Conservation (phyloP, 1,284 basidiomycete genomes). For the Ustilago vetiveriae region DNA sequence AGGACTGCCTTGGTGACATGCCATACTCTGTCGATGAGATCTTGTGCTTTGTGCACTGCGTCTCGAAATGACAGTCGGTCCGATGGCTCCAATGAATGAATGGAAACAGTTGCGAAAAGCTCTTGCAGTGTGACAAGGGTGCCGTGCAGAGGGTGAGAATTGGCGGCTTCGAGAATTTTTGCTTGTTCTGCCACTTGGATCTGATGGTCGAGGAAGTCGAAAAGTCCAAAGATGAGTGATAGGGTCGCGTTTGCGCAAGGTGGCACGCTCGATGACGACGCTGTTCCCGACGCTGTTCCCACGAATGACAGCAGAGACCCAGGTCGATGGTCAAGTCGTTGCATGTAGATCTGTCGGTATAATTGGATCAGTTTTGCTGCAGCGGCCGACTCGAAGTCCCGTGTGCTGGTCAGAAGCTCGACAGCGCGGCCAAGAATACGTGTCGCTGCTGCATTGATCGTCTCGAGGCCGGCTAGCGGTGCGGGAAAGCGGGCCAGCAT, state of each 20-base stretch:
- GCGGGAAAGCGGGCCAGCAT: constrained; percentile 54
- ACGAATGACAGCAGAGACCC: constrained; percentile 25
- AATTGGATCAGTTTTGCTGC: constrained; percentile 51
- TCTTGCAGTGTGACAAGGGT: constrained; percentile 64
- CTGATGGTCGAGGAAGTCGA: constrained; percentile 52
- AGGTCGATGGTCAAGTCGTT: constrained; percentile 36
- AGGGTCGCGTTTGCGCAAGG: constrained; percentile 14
- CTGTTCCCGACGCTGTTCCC: neutral
- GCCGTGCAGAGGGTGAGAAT: constrained; percentile 63
- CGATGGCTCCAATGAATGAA: constrained; percentile 10
- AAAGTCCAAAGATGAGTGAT: constrained; percentile 58
- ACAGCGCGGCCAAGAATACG: constrained; percentile 41
- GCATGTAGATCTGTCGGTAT: constrained; percentile 52
- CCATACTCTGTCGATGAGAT: constrained; percentile 63
- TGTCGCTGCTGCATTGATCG: constrained; percentile 16
- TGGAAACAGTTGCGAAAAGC: constrained; percentile 48
- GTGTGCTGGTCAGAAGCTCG: constrained; percentile 45
- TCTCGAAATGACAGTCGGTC: constrained; percentile 25
- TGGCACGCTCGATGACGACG: too few species aligned
- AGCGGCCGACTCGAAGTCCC: constrained; percentile 56
- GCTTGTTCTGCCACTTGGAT: constrained; percentile 49
- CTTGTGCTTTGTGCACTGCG: constrained; percentile 50
- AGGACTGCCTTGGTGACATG: constrained; percentile 61
- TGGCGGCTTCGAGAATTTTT: constrained; percentile 57
- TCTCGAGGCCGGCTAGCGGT: constrained; percentile 42